phyloP scores from a whole-genome alignment of 176 grass and related monocot species.

The Rhipidocladum racemiflorum region DNA sequence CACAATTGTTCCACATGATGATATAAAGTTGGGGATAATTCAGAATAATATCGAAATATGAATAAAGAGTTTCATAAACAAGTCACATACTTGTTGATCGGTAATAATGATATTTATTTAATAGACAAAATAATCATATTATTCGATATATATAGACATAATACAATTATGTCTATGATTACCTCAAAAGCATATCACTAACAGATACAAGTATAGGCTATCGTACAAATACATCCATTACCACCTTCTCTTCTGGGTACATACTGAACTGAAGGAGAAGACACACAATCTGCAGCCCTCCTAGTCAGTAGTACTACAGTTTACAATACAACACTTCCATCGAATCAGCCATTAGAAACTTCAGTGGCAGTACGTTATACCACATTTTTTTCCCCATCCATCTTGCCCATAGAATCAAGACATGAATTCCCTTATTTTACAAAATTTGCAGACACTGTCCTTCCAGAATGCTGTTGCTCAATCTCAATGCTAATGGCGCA shows the following conservation, averaged over 20 bases:
- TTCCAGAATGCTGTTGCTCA: neutral
- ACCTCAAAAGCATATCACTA: no score
- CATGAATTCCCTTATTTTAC: neutral
- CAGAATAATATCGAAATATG: no score
- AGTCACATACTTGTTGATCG: no score
- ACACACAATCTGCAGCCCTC: neutral
- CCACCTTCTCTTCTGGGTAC: neutral
- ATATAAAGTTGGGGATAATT: no score
- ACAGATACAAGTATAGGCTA: neutral
- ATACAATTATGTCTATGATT: no score
- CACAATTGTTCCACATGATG: no score
- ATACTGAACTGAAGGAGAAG: neutral
- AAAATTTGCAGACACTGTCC: neutral
- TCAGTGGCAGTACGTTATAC: neutral
- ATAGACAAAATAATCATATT: no score
- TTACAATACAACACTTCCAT: neutral
- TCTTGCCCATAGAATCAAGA: constrained; percentile 8
- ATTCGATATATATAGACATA: no score
- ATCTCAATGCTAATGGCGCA: neutral
- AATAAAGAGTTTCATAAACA: no score
- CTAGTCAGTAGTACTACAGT: neutral
- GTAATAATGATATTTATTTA: no score
- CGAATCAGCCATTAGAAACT: neutral
- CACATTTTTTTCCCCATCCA: neutral
- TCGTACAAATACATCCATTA: neutral